Conservation (phyloP, 805 yeast genomes). For the Saccharomycopsis sp. region DNA sequence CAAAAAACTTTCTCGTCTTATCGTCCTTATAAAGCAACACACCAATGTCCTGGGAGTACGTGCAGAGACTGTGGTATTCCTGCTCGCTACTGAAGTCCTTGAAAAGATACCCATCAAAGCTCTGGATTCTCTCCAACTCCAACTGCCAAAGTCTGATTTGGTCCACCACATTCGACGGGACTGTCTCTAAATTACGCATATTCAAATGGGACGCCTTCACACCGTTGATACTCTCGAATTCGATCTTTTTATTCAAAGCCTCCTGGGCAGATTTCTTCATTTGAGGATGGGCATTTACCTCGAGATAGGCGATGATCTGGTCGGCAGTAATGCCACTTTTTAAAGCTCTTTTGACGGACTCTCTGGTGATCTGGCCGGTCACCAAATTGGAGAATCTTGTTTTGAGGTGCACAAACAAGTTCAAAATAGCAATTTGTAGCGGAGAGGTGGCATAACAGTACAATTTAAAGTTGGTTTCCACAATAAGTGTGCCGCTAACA, state of each 20-base stretch:
- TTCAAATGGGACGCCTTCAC: constrained; percentile 29
- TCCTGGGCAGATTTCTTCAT: constrained; percentile 74
- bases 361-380: constrained; percentile 88
- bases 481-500: constrained; percentile 62
- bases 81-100: constrained; percentile 73
- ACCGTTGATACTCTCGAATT: constrained; percentile 47
- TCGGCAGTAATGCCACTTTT: constrained; percentile 89
- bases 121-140: constrained; percentile 85
- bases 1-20: constrained; percentile 66
- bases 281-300: constrained; percentile 90
- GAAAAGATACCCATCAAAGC: constrained; percentile 81
- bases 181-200: constrained; percentile 29
- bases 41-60: constrained; percentile 86
- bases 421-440: constrained; percentile 85
- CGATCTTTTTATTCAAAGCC: constrained; percentile 56
- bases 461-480: constrained; percentile 89
- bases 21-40: constrained; percentile 85
- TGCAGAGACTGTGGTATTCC: constrained; percentile 66
- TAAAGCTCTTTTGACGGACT: constrained; percentile 79
- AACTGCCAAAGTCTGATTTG: constrained; percentile 95
- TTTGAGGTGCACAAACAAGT: constrained; percentile 78
- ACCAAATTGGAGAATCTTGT: constrained; percentile 89
- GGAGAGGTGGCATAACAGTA: constrained; percentile 95
- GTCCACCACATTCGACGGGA: constrained; percentile 96
- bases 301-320: constrained; percentile 83